These are phyloP conservation scores for Aspergillus fijiensis DNA, from an alignment of 2,329 filamentous ascomycete species.

Conservation along the genomic window DNA sequence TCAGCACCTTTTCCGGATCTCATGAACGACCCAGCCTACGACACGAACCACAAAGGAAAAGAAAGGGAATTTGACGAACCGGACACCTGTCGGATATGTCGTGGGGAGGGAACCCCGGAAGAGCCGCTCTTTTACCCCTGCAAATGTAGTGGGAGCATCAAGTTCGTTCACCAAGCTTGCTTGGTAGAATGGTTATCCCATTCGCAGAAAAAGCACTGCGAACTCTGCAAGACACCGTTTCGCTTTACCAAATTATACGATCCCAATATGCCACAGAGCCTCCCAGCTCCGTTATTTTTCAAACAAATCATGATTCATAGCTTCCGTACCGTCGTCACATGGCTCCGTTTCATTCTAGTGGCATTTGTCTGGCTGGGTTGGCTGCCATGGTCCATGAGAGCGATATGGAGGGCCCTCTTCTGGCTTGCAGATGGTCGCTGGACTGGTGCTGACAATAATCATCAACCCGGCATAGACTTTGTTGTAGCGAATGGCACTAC, in stretches of 20 bases:
- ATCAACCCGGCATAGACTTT: slow-evolving; percentile 22
- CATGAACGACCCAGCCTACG: slow-evolving; percentile 58
- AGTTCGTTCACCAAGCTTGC: slow-evolving; percentile 96
- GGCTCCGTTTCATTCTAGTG: slow-evolving; percentile 76
- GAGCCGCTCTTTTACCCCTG: slow-evolving; percentile 96
- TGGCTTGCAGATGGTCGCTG: slow-evolving; percentile 84
- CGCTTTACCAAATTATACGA: slow-evolving; percentile 98
- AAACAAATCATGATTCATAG: slow-evolving; percentile 74
- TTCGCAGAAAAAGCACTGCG: slow-evolving; percentile 99
- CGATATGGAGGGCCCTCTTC: slow-evolving; percentile 90
- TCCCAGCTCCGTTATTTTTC: slow-evolving; percentile 79
- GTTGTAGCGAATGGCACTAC: slow-evolving; percentile 30
- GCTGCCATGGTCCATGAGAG: slow-evolving; percentile 86
- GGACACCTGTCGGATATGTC: slow-evolving; percentile 95
- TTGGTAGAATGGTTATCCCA: slow-evolving; percentile 98
- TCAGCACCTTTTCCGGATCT: slow-evolving; percentile 45
- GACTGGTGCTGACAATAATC: slow-evolving; percentile 38
- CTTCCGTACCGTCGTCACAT: slow-evolving; percentile 69
- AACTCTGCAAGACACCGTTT: slow-evolving; percentile 97
- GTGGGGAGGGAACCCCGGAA: slow-evolving; percentile 76
- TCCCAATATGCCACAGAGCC: slow-evolving; percentile 81
- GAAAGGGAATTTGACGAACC: slow-evolving; percentile 52
- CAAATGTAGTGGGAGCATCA: slow-evolving; percentile 98
- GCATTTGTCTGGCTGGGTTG: slow-evolving; percentile 83
- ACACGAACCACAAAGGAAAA: slow-evolving; percentile 41